Conservation (phyloP, 2,329 filamentous ascomycete species). For the Plenodomus biglobosus region DNA sequence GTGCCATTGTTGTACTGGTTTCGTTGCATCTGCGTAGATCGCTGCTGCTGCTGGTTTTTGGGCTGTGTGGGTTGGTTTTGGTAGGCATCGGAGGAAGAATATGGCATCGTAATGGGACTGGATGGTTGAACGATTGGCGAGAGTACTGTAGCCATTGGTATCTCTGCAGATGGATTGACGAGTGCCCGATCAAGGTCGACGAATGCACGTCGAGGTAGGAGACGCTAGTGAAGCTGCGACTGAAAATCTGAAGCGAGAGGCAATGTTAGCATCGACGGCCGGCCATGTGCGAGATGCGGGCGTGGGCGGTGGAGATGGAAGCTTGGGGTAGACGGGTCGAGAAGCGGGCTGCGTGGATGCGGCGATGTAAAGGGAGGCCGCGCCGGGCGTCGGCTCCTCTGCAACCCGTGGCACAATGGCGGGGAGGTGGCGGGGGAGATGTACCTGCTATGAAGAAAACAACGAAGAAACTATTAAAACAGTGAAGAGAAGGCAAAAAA, state of each 20-base stretch:
- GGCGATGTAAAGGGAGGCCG: constrained; percentile 19
- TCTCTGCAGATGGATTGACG: constrained; percentile 4
- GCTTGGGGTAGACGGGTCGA: constrained; percentile 8
- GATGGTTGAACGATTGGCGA: constrained; percentile 51
- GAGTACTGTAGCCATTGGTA: constrained; percentile 51
- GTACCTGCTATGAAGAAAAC: constrained; percentile 31
- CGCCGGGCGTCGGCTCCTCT: constrained; percentile 18
- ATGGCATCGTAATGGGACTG: constrained; percentile 54
- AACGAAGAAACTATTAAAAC: constrained; percentile 41
- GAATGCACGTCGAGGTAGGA: constrained; percentile 15
- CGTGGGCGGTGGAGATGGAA: constrained; percentile 10
- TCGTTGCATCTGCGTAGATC: constrained; percentile 47
- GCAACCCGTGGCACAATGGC: constrained; percentile 10
- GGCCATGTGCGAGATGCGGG: constrained; percentile 3
- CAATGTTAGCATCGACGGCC: constrained; percentile 20
- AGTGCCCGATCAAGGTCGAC: constrained; percentile 24
- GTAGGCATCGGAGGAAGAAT: constrained; percentile 53
- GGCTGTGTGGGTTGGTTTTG: constrained; percentile 42
- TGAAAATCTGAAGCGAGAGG: constrained; percentile 15
- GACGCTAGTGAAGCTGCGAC: constrained; percentile 17
- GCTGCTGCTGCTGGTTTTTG: constrained; percentile 43
- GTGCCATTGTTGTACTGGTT: constrained; percentile 50
- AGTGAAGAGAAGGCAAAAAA: constrained; percentile 39
- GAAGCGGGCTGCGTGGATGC: constrained; percentile 17
- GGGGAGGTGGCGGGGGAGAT: constrained; percentile 18